These are phyloP conservation scores for Ogataea nakhonphanomensis DNA, from an alignment of 805 yeast species.

Conservation along the genomic window DNA sequence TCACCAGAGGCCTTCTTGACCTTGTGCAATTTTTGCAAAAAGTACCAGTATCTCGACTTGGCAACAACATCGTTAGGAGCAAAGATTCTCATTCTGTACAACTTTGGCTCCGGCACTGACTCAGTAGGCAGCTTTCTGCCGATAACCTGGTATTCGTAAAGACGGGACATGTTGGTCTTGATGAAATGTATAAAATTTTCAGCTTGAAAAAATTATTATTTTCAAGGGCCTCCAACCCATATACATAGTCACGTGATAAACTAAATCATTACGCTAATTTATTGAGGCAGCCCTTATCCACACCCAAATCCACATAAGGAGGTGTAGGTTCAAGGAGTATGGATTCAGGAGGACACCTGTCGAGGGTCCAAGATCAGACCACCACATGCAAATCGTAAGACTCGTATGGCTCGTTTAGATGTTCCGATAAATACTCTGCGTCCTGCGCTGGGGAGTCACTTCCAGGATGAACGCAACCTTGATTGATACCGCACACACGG, in stretches of 20 bases:
- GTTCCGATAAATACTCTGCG: not conserved
- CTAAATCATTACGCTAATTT: not conserved
- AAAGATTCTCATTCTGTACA: slow-evolving; percentile 99
- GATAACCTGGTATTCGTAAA: slow-evolving; percentile 99
- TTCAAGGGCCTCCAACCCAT: slow-evolving; percentile 9
- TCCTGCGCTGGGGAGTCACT: not conserved
- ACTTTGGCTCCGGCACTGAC: slow-evolving; percentile 98
- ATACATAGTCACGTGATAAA: slow-evolving; percentile 2
- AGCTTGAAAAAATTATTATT: slow-evolving; percentile 8
- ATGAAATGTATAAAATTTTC: slow-evolving; percentile 18
- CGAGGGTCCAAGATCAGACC: slow-evolving; percentile 3
- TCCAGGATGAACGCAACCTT: slow-evolving; percentile 4
- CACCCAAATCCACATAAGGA: not conserved
- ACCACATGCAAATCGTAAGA: slow-evolving; percentile 1
- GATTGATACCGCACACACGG: slow-evolving; percentile 21
- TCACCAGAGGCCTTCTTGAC: slow-evolving; percentile 99
- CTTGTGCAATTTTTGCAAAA: slow-evolving; percentile 98
- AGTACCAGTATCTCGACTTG: slow-evolving; percentile 99
- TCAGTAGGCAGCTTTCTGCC: slow-evolving; percentile 99
- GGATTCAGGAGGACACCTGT: too few relatives aligned
- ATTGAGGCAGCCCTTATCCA: too few relatives aligned
- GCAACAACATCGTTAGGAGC: slow-evolving; percentile 99
- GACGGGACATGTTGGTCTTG: slow-evolving; percentile 62
- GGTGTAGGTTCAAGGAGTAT: not conserved
- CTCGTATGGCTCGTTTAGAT: slow-evolving; percentile 8